Conservation (phyloP, 1,284 basidiomycete species). For the Cryptococcus jaspeensis region DNA sequence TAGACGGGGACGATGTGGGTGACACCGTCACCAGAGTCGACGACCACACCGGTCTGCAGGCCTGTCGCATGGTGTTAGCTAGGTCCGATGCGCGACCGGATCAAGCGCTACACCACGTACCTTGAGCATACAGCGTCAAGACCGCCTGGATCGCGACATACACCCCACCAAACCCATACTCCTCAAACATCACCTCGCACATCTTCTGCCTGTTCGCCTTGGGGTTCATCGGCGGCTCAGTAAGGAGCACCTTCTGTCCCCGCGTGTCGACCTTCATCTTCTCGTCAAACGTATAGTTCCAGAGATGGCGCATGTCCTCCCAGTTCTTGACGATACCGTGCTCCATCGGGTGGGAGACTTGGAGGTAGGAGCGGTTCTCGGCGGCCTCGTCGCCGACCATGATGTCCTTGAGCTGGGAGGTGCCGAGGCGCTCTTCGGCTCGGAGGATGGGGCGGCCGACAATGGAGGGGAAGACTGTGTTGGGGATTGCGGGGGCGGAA, state of each 20-base stretch:
- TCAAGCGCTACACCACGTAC: slow-evolving; percentile 56
- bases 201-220: slow-evolving; percentile 88
- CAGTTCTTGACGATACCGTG: slow-evolving; percentile 99
- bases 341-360: slow-evolving; percentile 97
- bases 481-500: background rate
- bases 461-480: slow-evolving; percentile 90
- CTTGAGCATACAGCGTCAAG: slow-evolving; percentile 95
- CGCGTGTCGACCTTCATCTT: slow-evolving; percentile 86
- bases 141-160: slow-evolving; percentile 99
- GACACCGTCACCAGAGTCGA: slow-evolving; percentile 98
- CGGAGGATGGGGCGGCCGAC: slow-evolving; percentile 95
- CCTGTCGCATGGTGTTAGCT: slow-evolving; percentile 57
- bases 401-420: slow-evolving; percentile 85
- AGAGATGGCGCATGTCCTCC: slow-evolving; percentile 97
- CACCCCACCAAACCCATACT: slow-evolving; percentile 93
- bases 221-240: slow-evolving; percentile 99
- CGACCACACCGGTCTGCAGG: slow-evolving; percentile 95
- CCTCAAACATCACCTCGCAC: slow-evolving; percentile 99
- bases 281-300: slow-evolving; percentile 98
- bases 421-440: slow-evolving; percentile 89
- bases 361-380: slow-evolving; percentile 89
- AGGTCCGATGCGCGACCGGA: background rate
- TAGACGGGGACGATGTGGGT: slow-evolving; percentile 99
- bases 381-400: slow-evolving; percentile 98
- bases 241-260: slow-evolving; percentile 88